Base-by-base conservation (phyloP, 371 early-diverging fungal genomes). In the Coemansia sp. region DNA sequence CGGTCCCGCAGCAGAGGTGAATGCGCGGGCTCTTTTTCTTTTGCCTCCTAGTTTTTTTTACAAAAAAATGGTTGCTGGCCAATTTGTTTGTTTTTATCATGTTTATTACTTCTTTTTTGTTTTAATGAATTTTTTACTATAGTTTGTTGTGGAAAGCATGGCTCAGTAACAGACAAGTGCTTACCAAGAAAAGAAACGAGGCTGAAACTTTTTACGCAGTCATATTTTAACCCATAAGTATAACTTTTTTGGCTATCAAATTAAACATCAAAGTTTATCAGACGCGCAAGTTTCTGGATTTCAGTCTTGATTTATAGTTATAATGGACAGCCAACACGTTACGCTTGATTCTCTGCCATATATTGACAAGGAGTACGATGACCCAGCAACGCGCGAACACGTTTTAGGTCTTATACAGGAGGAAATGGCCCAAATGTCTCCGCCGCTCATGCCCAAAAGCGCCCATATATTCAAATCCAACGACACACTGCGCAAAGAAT, bases 321-420 rank as follows among this genome's bases (percentile, higher is more conserved):
- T 7, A 14, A 69, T 67, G 57, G 53, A 61, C 69, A 18, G 22
- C 4, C 60, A 39, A 6, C 24, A 24, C 27, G 57, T 18, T 26
- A 37, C 37, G 16, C 34, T 77, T 2, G 78, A 77, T 50, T 72
- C 78, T 34, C 64, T 80, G 14, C 81, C 80, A 18, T 81, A 80
- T 51, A 77, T 80, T 13, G 80, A 80, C 67, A 71, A 69, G 59
- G 78, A 81, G 5, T 81, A 78, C 37, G 81, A 81, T 26, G 72
- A 80, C 18, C 67, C 78, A 11, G 26, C 24, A 3, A 22, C 47
- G 40, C 81, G 84, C 24, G 71, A 71, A 26, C 48, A 79, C 52
- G 89, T 89, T 2, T 85, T 89, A 57, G 80, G 83, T 56, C 62
- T 90, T 71, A 84, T 90, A 63, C 86, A 87, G 56, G 82, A 87